Conservation (phyloP, 257 asterid species). For the Capsicum rhomboideum region DNA sequence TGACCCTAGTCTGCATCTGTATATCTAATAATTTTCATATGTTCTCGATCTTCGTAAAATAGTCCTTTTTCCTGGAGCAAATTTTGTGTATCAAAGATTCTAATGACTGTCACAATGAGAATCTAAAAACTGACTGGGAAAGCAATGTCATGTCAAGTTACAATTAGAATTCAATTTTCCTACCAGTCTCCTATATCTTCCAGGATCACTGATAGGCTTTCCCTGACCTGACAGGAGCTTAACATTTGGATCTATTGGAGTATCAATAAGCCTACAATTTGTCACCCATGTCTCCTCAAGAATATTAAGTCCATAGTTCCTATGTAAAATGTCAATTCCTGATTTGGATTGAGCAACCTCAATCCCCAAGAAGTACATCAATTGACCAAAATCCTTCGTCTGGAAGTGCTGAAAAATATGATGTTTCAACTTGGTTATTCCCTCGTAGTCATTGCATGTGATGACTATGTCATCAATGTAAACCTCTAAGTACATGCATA, state of each 20-base stretch:
- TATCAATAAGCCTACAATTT: not conserved
- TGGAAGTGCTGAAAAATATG: not conserved
- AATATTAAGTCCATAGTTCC: not conserved
- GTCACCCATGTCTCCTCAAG: not conserved
- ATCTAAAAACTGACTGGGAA: not conserved
- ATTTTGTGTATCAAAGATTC: not conserved
- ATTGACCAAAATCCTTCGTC: not conserved
- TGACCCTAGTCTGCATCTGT: not conserved
- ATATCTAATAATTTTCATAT: not conserved
- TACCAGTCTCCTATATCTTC: not conserved
- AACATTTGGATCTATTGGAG: not conserved
- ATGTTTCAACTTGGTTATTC: not conserved
- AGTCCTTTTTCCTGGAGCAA: not conserved
- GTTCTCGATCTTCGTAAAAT: not conserved
- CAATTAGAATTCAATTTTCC: not conserved
- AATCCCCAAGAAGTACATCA: not conserved
- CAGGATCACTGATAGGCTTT: not conserved
- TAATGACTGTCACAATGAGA: not conserved
- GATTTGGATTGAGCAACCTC: not conserved
- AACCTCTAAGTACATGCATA: not conserved
- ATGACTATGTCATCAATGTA: not conserved
- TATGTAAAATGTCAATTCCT: not conserved
- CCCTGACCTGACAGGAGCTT: not conserved
- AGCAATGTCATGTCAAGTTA: not conserved
- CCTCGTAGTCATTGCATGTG: not conserved